Conservation (phyloP, 129 eudicot genomes). For the Flaveria linearis region DNA sequence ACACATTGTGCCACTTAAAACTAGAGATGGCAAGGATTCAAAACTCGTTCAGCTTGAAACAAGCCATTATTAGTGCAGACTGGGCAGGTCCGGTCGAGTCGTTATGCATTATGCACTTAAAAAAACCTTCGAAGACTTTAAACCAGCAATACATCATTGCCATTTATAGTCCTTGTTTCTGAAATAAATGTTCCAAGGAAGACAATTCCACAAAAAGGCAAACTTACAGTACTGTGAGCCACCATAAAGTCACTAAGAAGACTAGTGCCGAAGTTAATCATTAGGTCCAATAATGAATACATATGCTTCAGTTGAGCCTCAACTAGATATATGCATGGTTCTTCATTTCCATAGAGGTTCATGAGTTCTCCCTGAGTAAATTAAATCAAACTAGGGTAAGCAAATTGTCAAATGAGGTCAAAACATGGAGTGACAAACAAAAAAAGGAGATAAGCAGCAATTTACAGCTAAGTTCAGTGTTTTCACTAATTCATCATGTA, state of each 20-base stretch:
- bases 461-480: constrained; percentile 62
- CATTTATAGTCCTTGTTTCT: neutral
- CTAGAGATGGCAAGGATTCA: neutral
- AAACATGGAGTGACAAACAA: neutral
- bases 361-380: constrained; percentile 55
- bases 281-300: constrained; percentile 46
- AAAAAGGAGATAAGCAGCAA: neutral
- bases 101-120: too few relatives aligned
- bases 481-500: constrained; percentile 52
- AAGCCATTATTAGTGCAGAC: neutral
- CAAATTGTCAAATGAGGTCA: neutral
- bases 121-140: too few relatives aligned
- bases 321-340: constrained; percentile 25
- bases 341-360: constrained; percentile 34
- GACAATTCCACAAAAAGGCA: constrained; percentile 2
- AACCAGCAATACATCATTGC: neutral
- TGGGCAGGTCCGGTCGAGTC: neutral
- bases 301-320: constrained; percentile 56
- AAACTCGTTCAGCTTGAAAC: neutral
- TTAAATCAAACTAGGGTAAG: constrained; percentile 1
- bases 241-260: constrained; percentile 75
- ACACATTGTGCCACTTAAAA: neutral
- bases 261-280: constrained; percentile 56
- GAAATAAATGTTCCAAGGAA: neutral
- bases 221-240: constrained; percentile 69